Percentiles rank a stretch among this genome's conserved stretches.
These are phyloP conservation scores for Xylogone sp. DNA, from an alignment of 2,329 filamentous ascomycete genomes.

Conservation along the genomic window DNA sequence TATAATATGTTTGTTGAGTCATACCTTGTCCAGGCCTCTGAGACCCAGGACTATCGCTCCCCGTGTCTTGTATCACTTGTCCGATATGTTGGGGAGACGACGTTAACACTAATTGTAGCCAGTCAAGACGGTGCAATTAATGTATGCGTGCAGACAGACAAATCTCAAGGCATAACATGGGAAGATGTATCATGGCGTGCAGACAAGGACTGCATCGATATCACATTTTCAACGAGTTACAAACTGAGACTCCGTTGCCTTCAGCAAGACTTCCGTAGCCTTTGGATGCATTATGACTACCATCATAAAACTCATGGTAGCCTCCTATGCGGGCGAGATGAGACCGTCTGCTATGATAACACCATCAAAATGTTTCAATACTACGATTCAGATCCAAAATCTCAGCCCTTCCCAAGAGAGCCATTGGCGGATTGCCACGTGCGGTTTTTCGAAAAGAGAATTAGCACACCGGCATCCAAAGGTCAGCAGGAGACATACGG, in stretches of 20 bases:
- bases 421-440: constrained; percentile 68
- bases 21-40: constrained; percentile 69
- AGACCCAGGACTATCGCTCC: constrained; percentile 64
- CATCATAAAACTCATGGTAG: constrained; percentile 71
- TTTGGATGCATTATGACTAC: constrained; percentile 85
- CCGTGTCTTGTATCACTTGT: constrained; percentile 74
- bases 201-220: constrained; percentile 59
- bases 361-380: constrained; percentile 75
- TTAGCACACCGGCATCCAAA: constrained; percentile 66
- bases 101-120: constrained; percentile 68
- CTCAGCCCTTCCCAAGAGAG: constrained; percentile 72
- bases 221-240: constrained; percentile 74
- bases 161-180: constrained; percentile 70
- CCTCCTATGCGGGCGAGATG: constrained; percentile 65
- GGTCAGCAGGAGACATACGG: constrained; percentile 71
- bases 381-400: constrained; percentile 67
- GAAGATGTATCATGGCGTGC: constrained; percentile 77
- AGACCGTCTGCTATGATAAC: constrained; percentile 65
- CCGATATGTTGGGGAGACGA: constrained; percentile 64
- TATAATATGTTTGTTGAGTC: constrained; percentile 72
- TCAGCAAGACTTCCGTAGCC: constrained; percentile 71
- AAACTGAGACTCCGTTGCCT: constrained; percentile 66
- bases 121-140: constrained; percentile 79
- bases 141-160: constrained; percentile 66
- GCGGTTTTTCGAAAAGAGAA: constrained; percentile 68